Base-by-base conservation (phyloP, 768 basidiomycete species). In the Leccinum boreale region DNA sequence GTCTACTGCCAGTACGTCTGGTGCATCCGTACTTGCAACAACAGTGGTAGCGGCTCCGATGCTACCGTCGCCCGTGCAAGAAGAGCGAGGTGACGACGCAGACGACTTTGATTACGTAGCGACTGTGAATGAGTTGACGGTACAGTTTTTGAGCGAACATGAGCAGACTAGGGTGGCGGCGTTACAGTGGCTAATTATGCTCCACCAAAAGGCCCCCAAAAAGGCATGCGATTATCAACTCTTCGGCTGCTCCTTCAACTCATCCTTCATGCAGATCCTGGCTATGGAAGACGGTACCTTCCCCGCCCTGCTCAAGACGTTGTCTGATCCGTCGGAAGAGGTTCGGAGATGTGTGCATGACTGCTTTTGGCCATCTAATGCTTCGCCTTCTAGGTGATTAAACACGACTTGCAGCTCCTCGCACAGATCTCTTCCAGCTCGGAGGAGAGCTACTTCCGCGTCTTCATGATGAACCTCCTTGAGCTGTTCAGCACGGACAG, bases 271-370 rank as follows among this genome's bases (percentile, higher is more conserved):
- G 4, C 48, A 98, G 95, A 96, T 97, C 60, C 77, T 98, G 46
- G 90, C 93, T 0, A 90, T 96, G 85, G 93, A 98, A 65, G 96
- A 98, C 64, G 94, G 93, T 17, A 98, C 95, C 2, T 98, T 98
- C 74, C 94, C 95, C 21, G 93, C 94, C 0, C 74, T 99, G 58
- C 78, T 99, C 49, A 98, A 98, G 77, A 97, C 92, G 0, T 74
- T 99, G 44, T 98, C 96, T 2, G 97, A 99, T 69, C 89, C 89
- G 5, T 97, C 96, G 4, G 96, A 98, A 73, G 94, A 97, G 79
- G 94, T 89, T 60, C 24, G 77, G 57, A 29, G 24, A 21, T 24
- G n/a, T 23, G 2, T 14, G 14, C 1, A 42, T 56, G 14, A 31
- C 24, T 52, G 28, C 58, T 44, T 35, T 57, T 5, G 3, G 15